Evolutionary conservation across 2,329 filamentous ascomycete species (phyloP).

Genomic region (Alternaria sp.): DNA sequence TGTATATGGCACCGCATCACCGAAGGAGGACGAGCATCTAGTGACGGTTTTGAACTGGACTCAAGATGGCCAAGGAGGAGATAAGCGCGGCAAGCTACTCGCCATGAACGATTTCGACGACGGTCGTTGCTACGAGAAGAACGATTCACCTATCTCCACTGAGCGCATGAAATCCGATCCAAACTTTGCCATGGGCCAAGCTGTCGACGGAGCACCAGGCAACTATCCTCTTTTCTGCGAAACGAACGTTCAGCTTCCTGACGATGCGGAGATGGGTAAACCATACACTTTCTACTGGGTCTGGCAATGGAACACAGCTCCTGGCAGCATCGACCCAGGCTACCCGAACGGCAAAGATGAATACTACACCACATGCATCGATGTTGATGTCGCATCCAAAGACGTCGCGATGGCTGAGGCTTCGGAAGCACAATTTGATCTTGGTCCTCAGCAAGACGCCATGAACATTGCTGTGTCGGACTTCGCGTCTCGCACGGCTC

Average conservation of each 20-base stretch:
- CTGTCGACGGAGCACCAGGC: conserved; percentile 33
- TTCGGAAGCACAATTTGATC: conserved; percentile 29
- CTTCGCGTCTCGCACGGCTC: conserved; percentile 54
- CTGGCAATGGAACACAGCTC: conserved; percentile 77
- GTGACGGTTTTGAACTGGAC: conserved; percentile 81
- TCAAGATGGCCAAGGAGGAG: conserved; percentile 78
- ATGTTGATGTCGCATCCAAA: conserved; percentile 57
- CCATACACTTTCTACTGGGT: conserved; percentile 91
- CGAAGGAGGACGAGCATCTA: conserved; percentile 64
- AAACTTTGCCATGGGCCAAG: conserved; percentile 62
- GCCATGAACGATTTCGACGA: conserved; percentile 86
- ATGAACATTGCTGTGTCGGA: conserved; percentile 51
- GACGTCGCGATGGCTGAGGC: conserved; percentile 41
- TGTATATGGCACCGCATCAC: conserved; percentile 60
- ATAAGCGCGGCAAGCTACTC: conserved; percentile 78
- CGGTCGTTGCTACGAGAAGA: conserved; percentile 85
- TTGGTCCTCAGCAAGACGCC: conserved; percentile 54
- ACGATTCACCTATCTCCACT: conserved; percentile 64
- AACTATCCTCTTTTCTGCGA: conserved; percentile 76
- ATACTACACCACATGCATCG: conserved; percentile 67
- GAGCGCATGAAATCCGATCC: conserved; percentile 67
- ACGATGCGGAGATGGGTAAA: conserved; percentile 67
- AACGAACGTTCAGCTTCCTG: conserved; percentile 78
- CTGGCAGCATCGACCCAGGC: conserved; percentile 49
- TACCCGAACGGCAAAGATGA: conserved; percentile 61